Percentiles rank a stretch among this genome's conserved stretches.
Evolutionary conservation across 306 rosid genomes (phyloP).

Genomic region (Arachis stenosperma): DNA sequence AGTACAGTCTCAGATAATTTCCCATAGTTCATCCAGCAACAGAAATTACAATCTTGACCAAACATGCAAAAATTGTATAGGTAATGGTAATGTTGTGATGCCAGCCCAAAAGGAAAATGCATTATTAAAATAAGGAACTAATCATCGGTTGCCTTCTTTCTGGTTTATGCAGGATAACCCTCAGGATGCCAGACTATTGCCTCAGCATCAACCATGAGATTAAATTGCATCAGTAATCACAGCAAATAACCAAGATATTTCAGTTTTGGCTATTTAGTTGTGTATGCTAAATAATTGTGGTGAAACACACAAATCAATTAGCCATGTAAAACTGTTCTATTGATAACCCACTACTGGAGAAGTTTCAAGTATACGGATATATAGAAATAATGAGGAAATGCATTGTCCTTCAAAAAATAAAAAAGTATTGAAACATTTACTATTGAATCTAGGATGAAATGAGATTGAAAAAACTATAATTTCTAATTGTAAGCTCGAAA

Average conservation of each 20-base stretch:
- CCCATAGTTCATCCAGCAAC: background rate
- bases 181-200: constrained; percentile 5
- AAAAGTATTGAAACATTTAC: background rate
- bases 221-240: background rate
- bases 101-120: constrained; percentile 26
- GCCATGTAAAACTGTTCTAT: background rate
- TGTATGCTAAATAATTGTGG: background rate
- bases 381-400: too few species aligned
- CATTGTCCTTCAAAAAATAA: background rate
- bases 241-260: background rate
- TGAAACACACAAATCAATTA: background rate
- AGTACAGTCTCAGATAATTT: constrained; percentile 3
- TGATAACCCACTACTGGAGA: background rate
- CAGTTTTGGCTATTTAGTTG: background rate
- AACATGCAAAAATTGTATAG: background rate
- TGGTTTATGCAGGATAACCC: background rate
- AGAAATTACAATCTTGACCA: background rate
- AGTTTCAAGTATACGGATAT: too few species aligned
- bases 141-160: constrained; percentile 9
- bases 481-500: background rate
- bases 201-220: constrained; percentile 11
- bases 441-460: background rate
- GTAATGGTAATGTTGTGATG: constrained; percentile 10
- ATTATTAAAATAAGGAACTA: background rate
- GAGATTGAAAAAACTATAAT: background rate